A percentile compares a stretch with the other conserved stretches of the same genome.
These are phyloP conservation scores for Plasmodium ovale DNA, from an alignment of 169 alveolate genomes.

Conservation along the genomic window DNA sequence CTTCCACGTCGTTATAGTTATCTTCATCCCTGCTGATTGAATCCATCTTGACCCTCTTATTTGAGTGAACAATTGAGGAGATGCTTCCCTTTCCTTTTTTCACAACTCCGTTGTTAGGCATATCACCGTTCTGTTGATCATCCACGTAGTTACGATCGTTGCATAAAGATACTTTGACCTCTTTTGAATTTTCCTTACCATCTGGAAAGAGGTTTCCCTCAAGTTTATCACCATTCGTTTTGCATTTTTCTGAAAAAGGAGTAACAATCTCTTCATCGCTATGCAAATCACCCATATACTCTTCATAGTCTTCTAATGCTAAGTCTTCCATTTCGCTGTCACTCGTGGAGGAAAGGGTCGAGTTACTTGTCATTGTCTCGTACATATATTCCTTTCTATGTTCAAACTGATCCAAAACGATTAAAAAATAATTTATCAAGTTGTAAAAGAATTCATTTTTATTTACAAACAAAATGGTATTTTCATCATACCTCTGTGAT, in stretches of 20 bases:
- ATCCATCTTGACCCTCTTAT: neutral
- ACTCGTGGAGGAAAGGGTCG: slow-evolving; percentile 22
- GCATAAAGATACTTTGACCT: too few species aligned
- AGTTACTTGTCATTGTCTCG: slow-evolving; percentile 5
- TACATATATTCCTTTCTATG: neutral
- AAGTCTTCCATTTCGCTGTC: slow-evolving; percentile 20
- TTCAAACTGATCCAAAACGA: slow-evolving; percentile 61
- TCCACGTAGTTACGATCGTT: neutral
- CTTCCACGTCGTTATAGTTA: neutral
- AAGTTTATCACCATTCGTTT: neutral
- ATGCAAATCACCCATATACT: neutral
- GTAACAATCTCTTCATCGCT: neutral
- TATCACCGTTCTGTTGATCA: neutral
- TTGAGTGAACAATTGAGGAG: too few species aligned
- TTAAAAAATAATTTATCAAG: slow-evolving; percentile 66
- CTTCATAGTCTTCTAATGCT: slow-evolving; percentile 18
- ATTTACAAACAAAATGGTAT: slow-evolving; percentile 48
- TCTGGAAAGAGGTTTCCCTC: neutral
- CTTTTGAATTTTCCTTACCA: neutral
- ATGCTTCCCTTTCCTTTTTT: neutral
- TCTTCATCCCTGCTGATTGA: neutral
- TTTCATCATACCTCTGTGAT: slow-evolving; percentile 18
- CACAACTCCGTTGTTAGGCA: too few species aligned
- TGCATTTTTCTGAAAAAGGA: neutral
- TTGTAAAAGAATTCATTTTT: slow-evolving; percentile 67